Base-by-base conservation (phyloP, 345 rosid species). In the Rhodamnia rubescens region DNA sequence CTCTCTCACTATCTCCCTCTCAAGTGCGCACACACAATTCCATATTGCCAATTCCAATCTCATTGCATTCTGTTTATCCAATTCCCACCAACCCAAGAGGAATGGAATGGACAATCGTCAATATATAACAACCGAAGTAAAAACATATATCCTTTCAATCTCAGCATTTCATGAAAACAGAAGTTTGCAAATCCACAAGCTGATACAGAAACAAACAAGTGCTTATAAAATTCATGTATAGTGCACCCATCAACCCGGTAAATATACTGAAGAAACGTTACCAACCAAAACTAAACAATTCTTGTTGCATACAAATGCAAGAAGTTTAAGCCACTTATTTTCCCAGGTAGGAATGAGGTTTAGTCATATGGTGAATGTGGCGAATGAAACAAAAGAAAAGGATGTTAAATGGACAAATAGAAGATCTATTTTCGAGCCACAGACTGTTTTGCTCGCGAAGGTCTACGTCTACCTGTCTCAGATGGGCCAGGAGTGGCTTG, bases 391-490 rank as follows among this genome's bases (percentile, higher is more conserved):
- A 32, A 69, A 32, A 32, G 24, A 69, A 32, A 69, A 32, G 44
- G 18, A 69, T 32, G 24, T 69, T 69, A 69, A 32, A 69, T 69
- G 78, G 40, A 69, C 78, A 69, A 13, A 69, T 69, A 69, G 78
- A 69, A 69, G 12, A 69, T 69, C 42, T 32, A 32, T 32, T 18
- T 69, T 57, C n/a, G 8, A 85, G 52, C 42, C 15, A 32, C 78
- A 12, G 51, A 42, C 11, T 84, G 86, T 82, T 69, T 69, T 69
- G 78, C 78, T 32, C 1, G 2, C 1, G 6, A 40, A 82, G 84
- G 57, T 52, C 84, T 53, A 55, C 15, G n/a, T 69, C 78, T 91
- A 94, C 95, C 95, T 92, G 90, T 84, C 88, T 74, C 85, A 82
- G 88, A 58, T 81, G 83, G 51, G 55, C 86, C 89, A 58, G 87